phyloP scores from a whole-genome alignment of 129 eudicot species.

The Lonicera japonica region DNA sequence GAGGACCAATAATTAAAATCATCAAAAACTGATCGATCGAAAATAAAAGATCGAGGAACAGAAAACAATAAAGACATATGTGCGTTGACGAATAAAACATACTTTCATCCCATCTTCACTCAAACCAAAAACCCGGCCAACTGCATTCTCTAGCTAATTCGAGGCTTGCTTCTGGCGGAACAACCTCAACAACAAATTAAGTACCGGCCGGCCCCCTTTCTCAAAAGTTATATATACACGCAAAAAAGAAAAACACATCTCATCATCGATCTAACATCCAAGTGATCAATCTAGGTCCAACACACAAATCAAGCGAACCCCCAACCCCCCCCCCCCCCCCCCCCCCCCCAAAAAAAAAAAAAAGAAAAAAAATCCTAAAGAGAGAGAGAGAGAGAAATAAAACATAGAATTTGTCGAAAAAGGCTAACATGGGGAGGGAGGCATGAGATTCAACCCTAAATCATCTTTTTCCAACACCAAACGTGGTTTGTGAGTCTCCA shows the following conservation, averaged over 20 bases:
- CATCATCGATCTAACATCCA: slow-evolving; percentile 4
- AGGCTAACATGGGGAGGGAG: slow-evolving; percentile 67
- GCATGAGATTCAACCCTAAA: slow-evolving; percentile 93
- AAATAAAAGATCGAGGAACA: slow-evolving; percentile 9
- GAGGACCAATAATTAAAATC: slow-evolving; percentile 24
- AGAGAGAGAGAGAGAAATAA: background rate
- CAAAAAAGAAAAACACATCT: slow-evolving; percentile 17
- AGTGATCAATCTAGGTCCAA: background rate
- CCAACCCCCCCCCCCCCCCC: too few relatives aligned
- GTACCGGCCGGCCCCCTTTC: background rate
- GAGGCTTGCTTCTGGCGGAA: slow-evolving; percentile 1
- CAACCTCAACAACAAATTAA: background rate
- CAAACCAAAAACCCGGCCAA: slow-evolving; percentile 26
- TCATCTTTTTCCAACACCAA: slow-evolving; percentile 77
- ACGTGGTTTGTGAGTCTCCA: slow-evolving; percentile 64
- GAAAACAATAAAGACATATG: slow-evolving; percentile 7
- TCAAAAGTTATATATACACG: slow-evolving; percentile 28
- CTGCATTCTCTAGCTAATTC: slow-evolving; percentile 25
- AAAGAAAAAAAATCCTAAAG: background rate
- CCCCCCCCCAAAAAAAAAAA: too few relatives aligned
- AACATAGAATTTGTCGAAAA: slow-evolving; percentile 17
- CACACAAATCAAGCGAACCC: slow-evolving; percentile 7
- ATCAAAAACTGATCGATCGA: slow-evolving; percentile 16
- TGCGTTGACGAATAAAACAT: background rate
- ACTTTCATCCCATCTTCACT: slow-evolving; percentile 7